A percentile compares a stretch with the other conserved stretches of the same genome.
These are phyloP conservation scores for Bryopsis sp. DNA, from an alignment of 139 green algal species.

Conservation along the genomic window DNA sequence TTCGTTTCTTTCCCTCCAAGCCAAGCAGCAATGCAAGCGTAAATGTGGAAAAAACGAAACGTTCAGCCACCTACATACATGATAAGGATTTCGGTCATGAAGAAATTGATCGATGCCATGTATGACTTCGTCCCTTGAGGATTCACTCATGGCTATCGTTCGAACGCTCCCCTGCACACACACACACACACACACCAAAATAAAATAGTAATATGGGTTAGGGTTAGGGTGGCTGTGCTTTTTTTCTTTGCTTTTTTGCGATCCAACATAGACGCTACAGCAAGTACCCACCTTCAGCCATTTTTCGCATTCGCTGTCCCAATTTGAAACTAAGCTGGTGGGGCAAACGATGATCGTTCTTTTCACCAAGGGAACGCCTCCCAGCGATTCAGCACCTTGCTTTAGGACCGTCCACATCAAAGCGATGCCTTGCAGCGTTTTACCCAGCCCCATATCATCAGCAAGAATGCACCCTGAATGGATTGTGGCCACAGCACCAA, in stretches of 20 bases:
- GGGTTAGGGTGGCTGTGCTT: too few relatives aligned
- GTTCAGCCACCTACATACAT: not conserved
- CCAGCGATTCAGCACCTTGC: slow-evolving; percentile 24
- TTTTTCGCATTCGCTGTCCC: slow-evolving; percentile 90
- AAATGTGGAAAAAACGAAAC: not conserved
- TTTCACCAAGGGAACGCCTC: slow-evolving; percentile 27
- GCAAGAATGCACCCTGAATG: slow-evolving; percentile 27
- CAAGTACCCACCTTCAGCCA: slow-evolving; percentile 79
- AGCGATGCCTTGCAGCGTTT: slow-evolving; percentile 62
- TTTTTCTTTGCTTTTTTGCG: not conserved
- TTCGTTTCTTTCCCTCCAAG: not conserved
- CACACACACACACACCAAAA: too few relatives aligned
- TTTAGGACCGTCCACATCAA: slow-evolving; percentile 93
- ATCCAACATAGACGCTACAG: slow-evolving; percentile 14
- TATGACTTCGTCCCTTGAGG: slow-evolving; percentile 10
- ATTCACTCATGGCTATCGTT: too few relatives aligned
- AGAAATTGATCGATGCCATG: slow-evolving; percentile 1
- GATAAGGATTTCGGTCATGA: not conserved
- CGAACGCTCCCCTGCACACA: too few relatives aligned
- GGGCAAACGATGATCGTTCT: slow-evolving; percentile 93
- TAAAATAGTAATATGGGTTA: too few relatives aligned
- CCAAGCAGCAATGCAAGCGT: not conserved
- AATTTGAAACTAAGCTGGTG: slow-evolving; percentile 95
- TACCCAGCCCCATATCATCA: slow-evolving; percentile 34
- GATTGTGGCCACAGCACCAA: not conserved